Percentiles rank a stretch among this genome's conserved stretches.
These are phyloP conservation scores for Leccinum aurantiacum DNA, from an alignment of 768 basidiomycete species.

Conservation along the genomic window DNA sequence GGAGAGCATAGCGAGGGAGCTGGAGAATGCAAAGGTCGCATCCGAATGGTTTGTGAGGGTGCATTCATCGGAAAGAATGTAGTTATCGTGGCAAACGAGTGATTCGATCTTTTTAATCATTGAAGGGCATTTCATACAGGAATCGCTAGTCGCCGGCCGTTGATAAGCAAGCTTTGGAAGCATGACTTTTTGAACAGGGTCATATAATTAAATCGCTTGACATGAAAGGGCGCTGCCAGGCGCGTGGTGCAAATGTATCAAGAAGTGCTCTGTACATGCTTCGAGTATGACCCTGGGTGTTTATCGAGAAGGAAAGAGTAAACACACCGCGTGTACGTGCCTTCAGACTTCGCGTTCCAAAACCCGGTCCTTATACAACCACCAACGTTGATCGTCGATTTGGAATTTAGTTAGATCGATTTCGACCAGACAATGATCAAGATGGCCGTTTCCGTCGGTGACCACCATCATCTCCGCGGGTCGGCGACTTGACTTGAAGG, in stretches of 20 bases:
- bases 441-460: conserved; percentile 2
- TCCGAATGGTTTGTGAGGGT: background rate
- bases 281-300: too few species aligned
- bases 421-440: conserved; percentile 1
- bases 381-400: background rate
- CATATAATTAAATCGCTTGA: too few species aligned
- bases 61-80: conserved; percentile 1
- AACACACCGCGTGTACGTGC: background rate
- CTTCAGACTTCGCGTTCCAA: background rate
- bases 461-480: conserved; percentile 19
- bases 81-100: background rate
- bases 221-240: background rate
- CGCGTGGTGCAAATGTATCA: background rate
- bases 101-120: background rate
- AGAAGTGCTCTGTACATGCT: background rate
- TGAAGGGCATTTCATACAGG: background rate
- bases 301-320: background rate
- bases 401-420: conserved; percentile 14
- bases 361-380: background rate
- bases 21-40: conserved; percentile 25
- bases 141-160: too few species aligned
- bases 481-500: background rate
- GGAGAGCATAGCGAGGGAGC: conserved; percentile 43
- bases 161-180: too few species aligned
- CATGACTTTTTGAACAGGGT: too few species aligned